Base-by-base conservation (phyloP, 2,329 filamentous ascomycete genomes). In the Fusarium sp. region DNA sequence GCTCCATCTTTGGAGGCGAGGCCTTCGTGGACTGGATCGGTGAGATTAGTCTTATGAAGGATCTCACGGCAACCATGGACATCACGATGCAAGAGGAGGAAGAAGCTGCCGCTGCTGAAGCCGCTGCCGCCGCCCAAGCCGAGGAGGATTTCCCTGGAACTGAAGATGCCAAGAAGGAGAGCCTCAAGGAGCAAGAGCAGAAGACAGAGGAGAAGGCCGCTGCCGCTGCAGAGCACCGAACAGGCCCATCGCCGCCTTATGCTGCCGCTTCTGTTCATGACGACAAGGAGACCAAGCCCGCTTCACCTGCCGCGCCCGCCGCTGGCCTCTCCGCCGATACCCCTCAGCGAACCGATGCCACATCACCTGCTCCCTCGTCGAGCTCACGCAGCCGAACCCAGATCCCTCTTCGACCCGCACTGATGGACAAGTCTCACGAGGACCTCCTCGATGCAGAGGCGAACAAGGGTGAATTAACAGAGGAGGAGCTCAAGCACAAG, bases 31-130 rank as follows among this genome's bases (percentile, higher is more conserved):
- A 99, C 85, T 94, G 96, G 87, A 98, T 99, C 79, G 96, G 96
- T 75, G 96, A 99, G 87, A 97, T 99, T 76, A 96, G 94, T 56
- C 90, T 99, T 64, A 98, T 99, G 93, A 98, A 98, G 85, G 96
- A 99, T 79, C 88, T 99, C 60, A 98, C 95, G 23, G 94, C 94
- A 78, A 97, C 95, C 48, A 98, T 99, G 95, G 96, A 99, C 78
- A 98, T 99, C 75, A 95, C 94, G 25, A 95, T 94, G 91, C 87
- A 93, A 62, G 93, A 94, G 77, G 92, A 93, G 74, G 90, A 92
- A 69, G 90, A 89, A 49, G 84, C 84, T 5, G 86, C 84, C 3
- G 85, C 86, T 33, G 84, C 87, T 41, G 87, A 87, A 10, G 85
- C 86, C n/a, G 84, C 85, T n/a, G 84, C 83, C 29, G 83, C 83